Base-by-base conservation (phyloP, 768 basidiomycete genomes). In the Podaxis sp. region DNA sequence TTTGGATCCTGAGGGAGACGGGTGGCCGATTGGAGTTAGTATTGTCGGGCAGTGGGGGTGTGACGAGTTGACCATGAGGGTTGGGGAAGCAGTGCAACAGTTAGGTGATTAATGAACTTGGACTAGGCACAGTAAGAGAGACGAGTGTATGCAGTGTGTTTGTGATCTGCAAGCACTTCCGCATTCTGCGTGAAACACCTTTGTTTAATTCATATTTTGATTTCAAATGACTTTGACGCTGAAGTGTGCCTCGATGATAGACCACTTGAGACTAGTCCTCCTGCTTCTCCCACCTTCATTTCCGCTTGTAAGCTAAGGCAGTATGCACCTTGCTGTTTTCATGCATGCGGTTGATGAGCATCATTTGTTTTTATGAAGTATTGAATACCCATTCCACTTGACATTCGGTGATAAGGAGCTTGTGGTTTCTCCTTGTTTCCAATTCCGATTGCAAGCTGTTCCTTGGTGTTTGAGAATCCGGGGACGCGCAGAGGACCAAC, bases 41-140 rank as follows among this genome's bases (percentile, higher is more conserved):
- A 68, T 97, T 28, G 87, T 94, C 0, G 92, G 93, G 1, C 92
- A 92, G 68, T 96, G 95, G 95, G 95, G 95, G 0, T 81, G 76
- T 58, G 91, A 93, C 64, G 78, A 79, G 58, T 63, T 86, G 65
- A 80, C 92, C 3, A 67, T 92, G 64, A 69, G 70, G 15, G 80
- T 90, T 2, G 88, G 86, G 12, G 66, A 68, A 24, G 70, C 64
- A n/a, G 63, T 73, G 12, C 65, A 49, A 75, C 33, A 48, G n/a
- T 65, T 52, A n/a, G 26, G 8, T 40, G 59, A 33, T 9, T 19
- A 24, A 17, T 46, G 56, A 26, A 51, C 12, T n/a, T 7, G 2
- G 17, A 49, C 24, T 4, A 22, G n/a, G n/a, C 42, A 44, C 42
- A 44, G 42, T 4, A n/a, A 44, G n/a, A 44, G 13, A 44, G n/a